Evolutionary conservation across 176 grass and related monocot genomes (phyloP).

Genomic region (Aegilops speltoides): DNA sequence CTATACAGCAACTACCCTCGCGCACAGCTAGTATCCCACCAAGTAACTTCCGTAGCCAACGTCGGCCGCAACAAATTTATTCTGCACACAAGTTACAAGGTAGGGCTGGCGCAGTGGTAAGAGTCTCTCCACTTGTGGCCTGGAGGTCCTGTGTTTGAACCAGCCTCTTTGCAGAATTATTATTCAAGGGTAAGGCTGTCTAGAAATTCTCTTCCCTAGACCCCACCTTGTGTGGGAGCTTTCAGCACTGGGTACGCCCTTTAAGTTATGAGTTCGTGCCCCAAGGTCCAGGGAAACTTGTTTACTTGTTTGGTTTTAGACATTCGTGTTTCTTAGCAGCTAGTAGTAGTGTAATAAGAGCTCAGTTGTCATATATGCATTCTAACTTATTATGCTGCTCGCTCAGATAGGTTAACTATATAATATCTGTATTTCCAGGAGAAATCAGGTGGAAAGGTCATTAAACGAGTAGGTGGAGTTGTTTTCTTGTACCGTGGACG

Average conservation of each 20-base stretch:
- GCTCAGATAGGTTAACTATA: background rate
- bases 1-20: background rate
- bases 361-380: constrained; percentile 7
- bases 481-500: constrained; percentile 82
- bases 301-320: constrained; percentile 13
- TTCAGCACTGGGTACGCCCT: no score
- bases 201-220: no score
- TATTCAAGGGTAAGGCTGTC: no score
- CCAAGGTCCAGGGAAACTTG: background rate
- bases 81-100: background rate
- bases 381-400: background rate
- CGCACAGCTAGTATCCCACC: background rate
- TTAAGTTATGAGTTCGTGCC: background rate
- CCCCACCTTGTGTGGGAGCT: no score
- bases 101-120: no score
- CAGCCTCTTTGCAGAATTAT: no score
- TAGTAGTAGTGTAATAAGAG: constrained; percentile 14
- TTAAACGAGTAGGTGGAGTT: constrained; percentile 70
- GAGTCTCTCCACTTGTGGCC: no score
- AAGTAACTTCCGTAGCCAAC: background rate
- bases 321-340: constrained; percentile 18
- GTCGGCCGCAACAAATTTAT: background rate
- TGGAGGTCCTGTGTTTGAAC: no score
- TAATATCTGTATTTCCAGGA: constrained; percentile 51
- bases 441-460: constrained; percentile 83